phyloP scores from a whole-genome alignment of 768 basidiomycete genomes.

The Ramaria sp. region DNA sequence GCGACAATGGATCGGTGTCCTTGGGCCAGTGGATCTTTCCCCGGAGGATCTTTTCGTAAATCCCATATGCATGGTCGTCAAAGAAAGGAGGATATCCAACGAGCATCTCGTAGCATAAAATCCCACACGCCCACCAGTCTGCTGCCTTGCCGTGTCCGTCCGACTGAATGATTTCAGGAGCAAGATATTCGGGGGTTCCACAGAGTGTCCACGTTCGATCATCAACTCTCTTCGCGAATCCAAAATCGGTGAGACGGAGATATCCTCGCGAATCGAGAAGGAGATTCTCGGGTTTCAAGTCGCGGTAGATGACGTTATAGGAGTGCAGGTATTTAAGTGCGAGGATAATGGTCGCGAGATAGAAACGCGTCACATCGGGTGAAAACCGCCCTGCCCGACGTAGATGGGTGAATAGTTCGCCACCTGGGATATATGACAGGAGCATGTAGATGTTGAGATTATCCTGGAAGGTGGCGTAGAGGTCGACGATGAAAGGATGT shows the following conservation, averaged over 20 bases:
- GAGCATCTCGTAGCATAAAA: constrained; percentile 96
- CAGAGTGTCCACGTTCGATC: constrained; percentile 98
- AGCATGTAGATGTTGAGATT: constrained; percentile 97
- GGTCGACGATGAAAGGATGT: constrained; percentile 94
- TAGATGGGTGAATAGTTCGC: constrained; percentile 94
- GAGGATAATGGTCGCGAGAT: constrained; percentile 90
- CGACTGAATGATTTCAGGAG: constrained; percentile 95
- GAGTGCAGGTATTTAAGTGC: constrained; percentile 92
- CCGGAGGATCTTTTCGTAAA: constrained; percentile 93
- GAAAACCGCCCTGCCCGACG: constrained; percentile 91
- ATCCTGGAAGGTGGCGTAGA: constrained; percentile 94
- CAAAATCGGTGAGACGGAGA: constrained; percentile 92
- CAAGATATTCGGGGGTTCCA: constrained; percentile 92
- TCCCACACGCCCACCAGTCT: constrained; percentile 99
- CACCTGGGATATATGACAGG: constrained; percentile 91
- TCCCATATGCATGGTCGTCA: constrained; percentile 94
- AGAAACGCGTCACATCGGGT: constrained; percentile 96
- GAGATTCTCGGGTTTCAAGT: constrained; percentile 98
- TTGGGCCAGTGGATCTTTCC: constrained; percentile 88
- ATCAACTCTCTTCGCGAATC: constrained; percentile 94
- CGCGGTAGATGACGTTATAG: constrained; percentile 96
- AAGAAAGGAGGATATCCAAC: constrained; percentile 99
- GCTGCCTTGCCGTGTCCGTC: constrained; percentile 97
- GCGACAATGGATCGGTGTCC: constrained; percentile 80
- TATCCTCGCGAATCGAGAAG: constrained; percentile 90